Base-by-base conservation (phyloP, 345 rosid species). In the Eucalyptus curtisii region DNA sequence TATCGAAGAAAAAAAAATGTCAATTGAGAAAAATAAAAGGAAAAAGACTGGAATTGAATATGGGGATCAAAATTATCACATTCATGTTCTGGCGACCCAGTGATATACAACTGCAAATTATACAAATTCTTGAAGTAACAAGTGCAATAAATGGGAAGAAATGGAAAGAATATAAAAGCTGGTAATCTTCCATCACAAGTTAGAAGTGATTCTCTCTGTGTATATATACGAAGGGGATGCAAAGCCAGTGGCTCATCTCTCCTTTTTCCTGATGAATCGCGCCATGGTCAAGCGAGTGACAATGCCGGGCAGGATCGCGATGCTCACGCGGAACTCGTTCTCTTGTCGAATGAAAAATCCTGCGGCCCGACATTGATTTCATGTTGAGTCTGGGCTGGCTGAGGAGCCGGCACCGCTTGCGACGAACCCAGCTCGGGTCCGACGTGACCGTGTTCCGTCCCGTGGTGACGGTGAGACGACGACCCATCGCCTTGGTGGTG, bases 381-480 rank as follows among this genome's bases (percentile, higher is more conserved):
- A 50, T 88, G 91, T 11, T 90, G 91, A 22, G 53, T 17, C n/a
- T 14, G 84, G 49, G 17, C 55, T 2, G 82, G 87, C 50, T 31
- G 80, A 6, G 84, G n/a, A 71, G 84, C 61, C 17, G 87, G 31
- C 11, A 30, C 87, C 42, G 30, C 59, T 59, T 57, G 88, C 25
- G 82, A 13, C 25, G 53, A 48, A 20, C 25, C 52, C 15, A 10
- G 25, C 86, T 86, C 84, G 47, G 27, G 47, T 2, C 30, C 84
- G 30, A 40, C 15, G 47, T 40, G 84, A 40, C 53, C 33, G 2
- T 33, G 33, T 37, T 88, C 45, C 86, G 6, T n/a, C 45, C n/a
- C 49, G 9, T n/a, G 86, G 85, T 31, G 91, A 19, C 57, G 89
- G 87, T 87, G 88, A 5, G 95, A 89, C 5, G 92, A 90, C 10